These are phyloP conservation scores for Stereum hirsutum DNA, from an alignment of 1,284 basidiomycete species.

Conservation along the genomic window DNA sequence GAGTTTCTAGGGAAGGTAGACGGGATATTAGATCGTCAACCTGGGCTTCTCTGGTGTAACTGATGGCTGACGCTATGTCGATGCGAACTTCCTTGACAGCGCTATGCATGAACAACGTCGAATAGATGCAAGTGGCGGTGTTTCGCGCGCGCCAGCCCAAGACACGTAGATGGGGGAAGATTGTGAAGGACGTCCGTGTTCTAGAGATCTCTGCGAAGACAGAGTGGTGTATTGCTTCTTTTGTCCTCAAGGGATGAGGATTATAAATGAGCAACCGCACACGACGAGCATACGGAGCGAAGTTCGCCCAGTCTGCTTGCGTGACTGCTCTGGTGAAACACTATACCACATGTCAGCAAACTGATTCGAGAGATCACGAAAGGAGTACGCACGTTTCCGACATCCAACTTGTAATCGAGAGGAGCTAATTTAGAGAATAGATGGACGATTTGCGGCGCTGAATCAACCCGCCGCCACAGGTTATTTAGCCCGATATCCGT, in stretches of 20 bases:
- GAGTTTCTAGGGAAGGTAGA: conserved; percentile 36
- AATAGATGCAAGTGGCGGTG: conserved; percentile 17
- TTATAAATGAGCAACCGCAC: conserved; percentile 29
- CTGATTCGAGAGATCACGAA: neutral
- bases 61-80: conserved; percentile 12
- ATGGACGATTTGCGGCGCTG: conserved; percentile 33
- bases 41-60: conserved; percentile 22
- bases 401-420: conserved; percentile 10
- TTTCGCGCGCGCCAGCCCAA: conserved; percentile 28
- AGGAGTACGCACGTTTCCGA: neutral
- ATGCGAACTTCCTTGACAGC: conserved; percentile 22
- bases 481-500: conserved; percentile 38
- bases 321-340: conserved; percentile 34
- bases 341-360: conserved; percentile 14
- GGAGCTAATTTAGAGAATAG: conserved; percentile 40
- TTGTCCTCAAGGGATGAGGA: too few relatives aligned
- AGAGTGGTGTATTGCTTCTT: too few relatives aligned
- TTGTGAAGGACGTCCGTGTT: conserved; percentile 38
- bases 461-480: conserved; percentile 40
- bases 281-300: conserved; percentile 43
- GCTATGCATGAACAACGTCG: conserved; percentile 35
- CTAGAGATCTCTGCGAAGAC: conserved; percentile 46
- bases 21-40: conserved; percentile 42
- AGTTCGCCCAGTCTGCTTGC: conserved; percentile 45
- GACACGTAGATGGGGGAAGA: conserved; percentile 45